Conservation (phyloP, 23 red algal species). For the Gracilaria vermiculophylla region DNA sequence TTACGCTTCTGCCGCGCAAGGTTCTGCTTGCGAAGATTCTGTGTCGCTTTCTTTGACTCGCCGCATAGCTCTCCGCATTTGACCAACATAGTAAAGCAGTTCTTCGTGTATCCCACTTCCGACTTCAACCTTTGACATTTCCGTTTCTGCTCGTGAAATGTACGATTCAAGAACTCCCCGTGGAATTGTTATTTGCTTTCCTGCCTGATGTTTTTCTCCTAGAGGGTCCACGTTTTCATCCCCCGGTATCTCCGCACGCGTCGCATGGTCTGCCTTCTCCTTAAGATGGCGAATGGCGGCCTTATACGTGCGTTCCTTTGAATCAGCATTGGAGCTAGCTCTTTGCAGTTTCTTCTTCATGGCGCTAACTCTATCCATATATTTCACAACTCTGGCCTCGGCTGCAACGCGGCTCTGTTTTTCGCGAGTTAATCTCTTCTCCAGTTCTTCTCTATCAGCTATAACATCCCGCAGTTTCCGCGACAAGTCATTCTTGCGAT, state of each 20-base stretch:
- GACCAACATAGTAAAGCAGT: constrained; percentile 26
- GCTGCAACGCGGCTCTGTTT: constrained; percentile 33
- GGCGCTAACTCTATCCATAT: constrained; percentile 36
- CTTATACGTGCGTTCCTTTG: constrained; percentile 69
- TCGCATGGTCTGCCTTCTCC: constrained; percentile 69
- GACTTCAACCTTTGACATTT: background rate
- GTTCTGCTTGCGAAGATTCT: background rate
- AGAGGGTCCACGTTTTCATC: constrained; percentile 46
- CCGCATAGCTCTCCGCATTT: constrained; percentile 16
- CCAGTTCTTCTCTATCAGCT: constrained; percentile 36
- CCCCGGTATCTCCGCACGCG: background rate
- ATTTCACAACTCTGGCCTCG: constrained; percentile 42
- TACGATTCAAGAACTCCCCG: constrained; percentile 6
- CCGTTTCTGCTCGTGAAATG: constrained; percentile 9
- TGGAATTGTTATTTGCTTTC: constrained; percentile 7
- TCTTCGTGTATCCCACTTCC: constrained; percentile 2
- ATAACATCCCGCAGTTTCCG: constrained; percentile 29
- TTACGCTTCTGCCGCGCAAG: background rate
- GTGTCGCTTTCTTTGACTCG: background rate
- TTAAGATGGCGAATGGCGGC: constrained; percentile 58
- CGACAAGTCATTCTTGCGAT: constrained; percentile 57
- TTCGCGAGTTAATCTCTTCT: constrained; percentile 42
- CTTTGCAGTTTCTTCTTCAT: constrained; percentile 50
- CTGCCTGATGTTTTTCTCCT: background rate
- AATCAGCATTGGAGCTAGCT: constrained; percentile 30